Evolutionary conservation across 2,329 filamentous ascomycete species (phyloP).

Genomic region (Fusarium sp.): DNA sequence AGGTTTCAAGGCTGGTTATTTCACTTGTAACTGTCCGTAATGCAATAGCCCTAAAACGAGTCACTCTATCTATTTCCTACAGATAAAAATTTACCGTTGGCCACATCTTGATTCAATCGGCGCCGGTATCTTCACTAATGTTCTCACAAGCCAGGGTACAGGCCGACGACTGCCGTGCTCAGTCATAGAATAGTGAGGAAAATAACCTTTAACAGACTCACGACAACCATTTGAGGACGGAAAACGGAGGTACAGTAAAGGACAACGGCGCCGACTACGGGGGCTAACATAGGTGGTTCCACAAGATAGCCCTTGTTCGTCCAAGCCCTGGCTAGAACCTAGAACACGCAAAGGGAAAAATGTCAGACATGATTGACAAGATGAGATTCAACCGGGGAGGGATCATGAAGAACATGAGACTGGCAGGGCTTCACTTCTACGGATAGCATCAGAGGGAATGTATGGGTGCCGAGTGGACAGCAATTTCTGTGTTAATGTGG

Average conservation of each 20-base stretch:
- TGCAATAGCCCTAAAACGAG: conserved; percentile 30
- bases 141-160: conserved; percentile 3
- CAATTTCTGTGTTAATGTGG: conserved; percentile 1
- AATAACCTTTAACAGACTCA: conserved; percentile 9
- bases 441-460: background rate
- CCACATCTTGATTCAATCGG: background rate
- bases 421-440: background rate
- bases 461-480: conserved; percentile 22
- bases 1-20: background rate
- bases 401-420: conserved; percentile 7
- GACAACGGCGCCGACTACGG: conserved; percentile 36
- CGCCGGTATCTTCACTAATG: background rate
- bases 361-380: conserved; percentile 32
- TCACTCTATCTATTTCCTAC: conserved; percentile 2
- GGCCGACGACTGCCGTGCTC: conserved; percentile 36
- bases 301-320: conserved; percentile 6
- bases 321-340: conserved; percentile 16
- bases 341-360: conserved; percentile 25
- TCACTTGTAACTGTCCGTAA: conserved; percentile 5
- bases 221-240: conserved; percentile 9
- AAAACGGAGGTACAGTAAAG: conserved; percentile 33
- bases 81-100: conserved; percentile 10
- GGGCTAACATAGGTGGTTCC: conserved; percentile 29
- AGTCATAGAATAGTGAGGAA: conserved; percentile 14
- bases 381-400: conserved; percentile 24